Conservation (phyloP, 2,329 filamentous ascomycete genomes). For the Sclerotinia trifoliorum region DNA sequence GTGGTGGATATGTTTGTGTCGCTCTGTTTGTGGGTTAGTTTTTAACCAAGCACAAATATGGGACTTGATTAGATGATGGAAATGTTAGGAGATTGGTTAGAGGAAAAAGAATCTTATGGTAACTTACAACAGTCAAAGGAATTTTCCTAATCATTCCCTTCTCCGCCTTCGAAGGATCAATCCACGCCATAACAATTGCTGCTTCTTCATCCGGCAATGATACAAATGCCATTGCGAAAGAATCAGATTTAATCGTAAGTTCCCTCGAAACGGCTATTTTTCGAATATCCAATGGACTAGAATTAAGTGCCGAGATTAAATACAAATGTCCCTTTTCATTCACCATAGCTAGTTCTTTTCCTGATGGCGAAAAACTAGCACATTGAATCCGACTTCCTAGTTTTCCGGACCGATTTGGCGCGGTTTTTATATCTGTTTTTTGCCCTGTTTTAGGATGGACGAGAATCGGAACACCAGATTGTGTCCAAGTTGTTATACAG, state of each 20-base stretch:
- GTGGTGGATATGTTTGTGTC: not conserved
- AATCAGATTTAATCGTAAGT: constrained; percentile 43
- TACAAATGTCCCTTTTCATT: constrained; percentile 46
- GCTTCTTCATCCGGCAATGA: constrained; percentile 41
- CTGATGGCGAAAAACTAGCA: constrained; percentile 43
- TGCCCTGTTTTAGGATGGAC: constrained; percentile 44
- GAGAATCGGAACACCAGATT: constrained; percentile 44
- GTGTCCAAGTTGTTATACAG: constrained; percentile 46
- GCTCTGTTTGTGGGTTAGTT: not conserved
- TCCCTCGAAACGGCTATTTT: constrained; percentile 42
- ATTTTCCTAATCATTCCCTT: constrained; percentile 41
- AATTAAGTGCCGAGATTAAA: constrained; percentile 43
- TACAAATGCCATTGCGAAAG: constrained; percentile 44
- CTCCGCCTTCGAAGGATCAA: constrained; percentile 40
- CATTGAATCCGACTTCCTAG: constrained; percentile 44
- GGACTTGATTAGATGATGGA: too few species aligned
- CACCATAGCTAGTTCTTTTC: constrained; percentile 43
- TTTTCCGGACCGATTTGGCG: constrained; percentile 39
- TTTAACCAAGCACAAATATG: too few species aligned
- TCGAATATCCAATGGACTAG: constrained; percentile 42
- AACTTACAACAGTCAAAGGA: constrained; percentile 26
- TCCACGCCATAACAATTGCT: constrained; percentile 44
- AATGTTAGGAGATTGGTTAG: too few species aligned
- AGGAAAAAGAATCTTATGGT: too few species aligned
- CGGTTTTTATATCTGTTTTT: constrained; percentile 41